These are phyloP conservation scores for Zygotorulaspora sp. DNA, from an alignment of 805 yeast species.

Conservation along the genomic window DNA sequence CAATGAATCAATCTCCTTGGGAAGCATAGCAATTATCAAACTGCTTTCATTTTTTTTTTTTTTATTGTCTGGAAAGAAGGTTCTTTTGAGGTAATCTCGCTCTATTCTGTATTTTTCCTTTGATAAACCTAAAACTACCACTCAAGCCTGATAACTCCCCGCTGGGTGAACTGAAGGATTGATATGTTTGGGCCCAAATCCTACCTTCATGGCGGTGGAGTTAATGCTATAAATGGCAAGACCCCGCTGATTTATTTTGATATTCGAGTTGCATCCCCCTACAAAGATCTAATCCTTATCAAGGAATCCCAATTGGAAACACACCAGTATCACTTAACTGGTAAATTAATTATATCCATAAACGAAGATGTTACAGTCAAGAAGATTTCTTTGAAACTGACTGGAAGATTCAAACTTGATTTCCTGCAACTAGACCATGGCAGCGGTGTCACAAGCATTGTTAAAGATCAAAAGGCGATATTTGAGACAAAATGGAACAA, in stretches of 20 bases:
- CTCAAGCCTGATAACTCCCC: background rate
- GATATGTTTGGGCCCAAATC: constrained; percentile 9
- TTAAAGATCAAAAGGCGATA: constrained; percentile 50
- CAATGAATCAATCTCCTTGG: constrained; percentile 2
- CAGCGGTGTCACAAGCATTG: constrained; percentile 36
- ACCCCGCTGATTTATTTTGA: constrained; percentile 29
- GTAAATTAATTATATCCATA: constrained; percentile 66
- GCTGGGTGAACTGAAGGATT: background rate
- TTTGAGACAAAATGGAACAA: constrained; percentile 76
- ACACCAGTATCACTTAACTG: constrained; percentile 66
- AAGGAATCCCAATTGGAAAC: constrained; percentile 76
- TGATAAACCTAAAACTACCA: background rate
- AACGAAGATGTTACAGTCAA: constrained; percentile 63
- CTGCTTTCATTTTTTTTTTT: background rate
- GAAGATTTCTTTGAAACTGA: constrained; percentile 54
- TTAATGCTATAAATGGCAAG: constrained; percentile 2
- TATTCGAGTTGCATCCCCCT: constrained; percentile 36
- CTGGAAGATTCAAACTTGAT: constrained; percentile 60
- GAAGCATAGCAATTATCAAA: background rate
- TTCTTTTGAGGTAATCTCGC: background rate
- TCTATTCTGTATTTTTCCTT: background rate
- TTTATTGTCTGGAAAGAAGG: background rate
- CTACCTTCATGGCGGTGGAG: constrained; percentile 2
- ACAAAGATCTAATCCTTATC: constrained; percentile 62
- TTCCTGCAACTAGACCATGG: constrained; percentile 42